Evolutionary conservation across 495 filamentous ascomycete species (phyloP), one percentile per base, ranked within the genome.

Genomic region (Articulospora tetracladia): DNA sequence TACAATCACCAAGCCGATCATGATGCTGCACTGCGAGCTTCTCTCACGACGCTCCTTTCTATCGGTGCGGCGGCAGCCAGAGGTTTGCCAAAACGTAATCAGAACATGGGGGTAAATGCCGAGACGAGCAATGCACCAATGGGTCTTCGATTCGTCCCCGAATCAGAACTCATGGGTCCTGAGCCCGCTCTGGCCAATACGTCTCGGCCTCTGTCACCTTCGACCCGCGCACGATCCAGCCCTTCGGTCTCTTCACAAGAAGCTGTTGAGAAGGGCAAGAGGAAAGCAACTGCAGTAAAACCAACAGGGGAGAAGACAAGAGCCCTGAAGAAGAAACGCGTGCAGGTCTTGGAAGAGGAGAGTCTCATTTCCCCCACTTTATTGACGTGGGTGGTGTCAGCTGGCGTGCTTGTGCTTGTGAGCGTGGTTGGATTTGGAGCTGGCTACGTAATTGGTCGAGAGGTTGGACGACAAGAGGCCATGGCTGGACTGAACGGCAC

Each of bases 341-440:
- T 32, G 66, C 74, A 56, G 17, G 69, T 60, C 20, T 48, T 64
- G 1, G 73, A 74, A 22, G 51, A 69, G 36, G 61, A 61, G 28
- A 51, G 41, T 0, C 46, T 79, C 25, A 75, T 89, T 59, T 79
- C 77, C 56, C 92, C 92, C 0, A 93, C 91, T 0, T 72, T 96
- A 8, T 79, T 97, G 70, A 96, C 93, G 0, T 96, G 95, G 90
- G 88, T 95, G 2, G 83, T 97, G 36, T 90, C 86, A 41, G 94
- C 94, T 0, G 93, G 94, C 0, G 93, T 97, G 3, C 90, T 98
- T 7, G 89, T 98, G 11, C 76, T 98, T 1, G 86, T 98, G 41
- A 90, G 88, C 1, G 94, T 93, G 1, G 86, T 97, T 52, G 93
- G 92, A 58, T 98, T 98, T 67, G 89, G 91, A 0, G 94, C 94